Percentiles rank a stretch among this genome's conserved stretches.
Conservation (phyloP, 176 grass and related monocot species). For the Puccinellia tenuiflora region DNA sequence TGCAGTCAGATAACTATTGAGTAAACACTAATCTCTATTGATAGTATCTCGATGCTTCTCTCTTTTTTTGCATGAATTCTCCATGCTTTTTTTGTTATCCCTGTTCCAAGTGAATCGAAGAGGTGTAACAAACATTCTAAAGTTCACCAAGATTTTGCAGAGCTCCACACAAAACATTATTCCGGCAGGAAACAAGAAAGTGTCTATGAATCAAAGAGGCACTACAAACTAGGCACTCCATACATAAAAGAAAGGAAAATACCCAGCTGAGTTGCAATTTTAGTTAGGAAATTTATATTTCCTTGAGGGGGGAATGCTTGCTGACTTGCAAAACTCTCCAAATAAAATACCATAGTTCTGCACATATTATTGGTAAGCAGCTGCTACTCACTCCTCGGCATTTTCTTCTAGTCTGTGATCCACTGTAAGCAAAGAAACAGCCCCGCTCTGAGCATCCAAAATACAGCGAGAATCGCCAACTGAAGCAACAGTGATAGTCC, state of each 20-base stretch:
- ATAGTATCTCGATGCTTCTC: neutral
- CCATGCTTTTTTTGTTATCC: neutral
- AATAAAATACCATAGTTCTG: neutral
- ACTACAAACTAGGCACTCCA: neutral
- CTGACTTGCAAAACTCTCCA: neutral
- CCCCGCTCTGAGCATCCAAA: constrained; percentile 74
- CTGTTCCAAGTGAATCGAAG: neutral
- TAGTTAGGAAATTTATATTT: neutral
- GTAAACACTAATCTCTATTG: neutral
- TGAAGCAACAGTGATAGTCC: constrained; percentile 93
- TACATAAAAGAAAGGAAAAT: neutral
- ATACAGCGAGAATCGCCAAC: constrained; percentile 95
- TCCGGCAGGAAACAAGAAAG: neutral
- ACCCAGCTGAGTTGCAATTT: neutral
- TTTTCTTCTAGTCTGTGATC: constrained; percentile 98
- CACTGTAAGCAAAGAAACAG: constrained; percentile 82
- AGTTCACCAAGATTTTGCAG: neutral
- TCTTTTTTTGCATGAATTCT: neutral
- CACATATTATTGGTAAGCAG: neutral
- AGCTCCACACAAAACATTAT: neutral
- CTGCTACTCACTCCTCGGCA: constrained; percentile 75
- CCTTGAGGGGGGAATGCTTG: neutral
- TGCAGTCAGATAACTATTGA: neutral
- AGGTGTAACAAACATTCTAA: neutral
- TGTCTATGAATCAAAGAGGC: neutral